Conservation (phyloP, 2,329 filamentous ascomycete genomes). For the Teratosphaeria viscida region DNA sequence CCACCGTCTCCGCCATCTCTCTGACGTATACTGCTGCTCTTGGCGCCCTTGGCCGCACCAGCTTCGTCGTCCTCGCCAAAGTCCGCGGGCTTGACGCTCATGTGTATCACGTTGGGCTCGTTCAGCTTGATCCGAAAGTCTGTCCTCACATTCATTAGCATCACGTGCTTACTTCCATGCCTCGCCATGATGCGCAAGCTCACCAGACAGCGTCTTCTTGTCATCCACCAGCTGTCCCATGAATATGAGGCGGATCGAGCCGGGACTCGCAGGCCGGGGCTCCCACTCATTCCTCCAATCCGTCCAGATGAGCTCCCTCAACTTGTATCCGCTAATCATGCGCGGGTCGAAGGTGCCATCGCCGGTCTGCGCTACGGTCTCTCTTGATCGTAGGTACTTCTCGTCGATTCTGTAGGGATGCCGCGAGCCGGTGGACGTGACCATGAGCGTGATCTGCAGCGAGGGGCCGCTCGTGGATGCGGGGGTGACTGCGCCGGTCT, state of each 20-base stretch:
- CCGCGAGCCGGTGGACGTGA: slow-evolving; percentile 59
- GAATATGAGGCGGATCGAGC: slow-evolving; percentile 80
- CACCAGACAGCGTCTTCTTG: slow-evolving; percentile 75
- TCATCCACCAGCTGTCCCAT: slow-evolving; percentile 88
- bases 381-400: slow-evolving; percentile 69
- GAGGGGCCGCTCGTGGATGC: slow-evolving; percentile 27
- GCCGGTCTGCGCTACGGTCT: slow-evolving; percentile 58
- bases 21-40: slow-evolving; percentile 32
- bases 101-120: slow-evolving; percentile 78
- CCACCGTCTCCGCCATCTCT: slow-evolving; percentile 45
- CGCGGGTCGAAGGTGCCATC: slow-evolving; percentile 60
- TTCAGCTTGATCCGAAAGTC: slow-evolving; percentile 70
- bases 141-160: slow-evolving; percentile 27
- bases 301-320: slow-evolving; percentile 86
- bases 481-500: slow-evolving; percentile 25
- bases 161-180: background rate
- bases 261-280: slow-evolving; percentile 71
- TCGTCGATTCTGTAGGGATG: slow-evolving; percentile 87
- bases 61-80: slow-evolving; percentile 64
- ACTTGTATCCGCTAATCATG: slow-evolving; percentile 81
- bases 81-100: slow-evolving; percentile 82
- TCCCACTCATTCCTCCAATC: slow-evolving; percentile 82
- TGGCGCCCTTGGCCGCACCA: slow-evolving; percentile 54
- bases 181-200: background rate
- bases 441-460: slow-evolving; percentile 70